Conservation (phyloP, 2,329 filamentous ascomycete genomes). For the Calonectria hongkongensis region DNA sequence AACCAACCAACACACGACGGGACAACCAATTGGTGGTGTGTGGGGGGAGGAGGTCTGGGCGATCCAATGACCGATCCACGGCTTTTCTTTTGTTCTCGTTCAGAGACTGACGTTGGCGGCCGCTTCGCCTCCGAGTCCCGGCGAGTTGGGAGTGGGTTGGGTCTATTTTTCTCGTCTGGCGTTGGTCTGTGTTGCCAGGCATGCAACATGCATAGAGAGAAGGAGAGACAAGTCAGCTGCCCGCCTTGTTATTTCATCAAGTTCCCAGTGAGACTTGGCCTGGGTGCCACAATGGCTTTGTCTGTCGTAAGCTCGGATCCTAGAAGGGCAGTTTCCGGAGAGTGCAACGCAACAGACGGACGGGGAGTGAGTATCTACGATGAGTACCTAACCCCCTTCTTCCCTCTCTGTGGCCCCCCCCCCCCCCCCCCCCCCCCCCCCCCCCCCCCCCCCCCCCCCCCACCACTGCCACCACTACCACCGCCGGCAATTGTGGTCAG, state of each 20-base stretch:
- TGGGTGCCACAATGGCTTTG: neutral
- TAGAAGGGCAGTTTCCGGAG: constrained; percentile 6
- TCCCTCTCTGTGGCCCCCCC: too few species aligned
- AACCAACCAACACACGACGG: neutral
- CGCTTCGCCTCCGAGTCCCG: neutral
- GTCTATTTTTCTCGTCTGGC: constrained; percentile 20
- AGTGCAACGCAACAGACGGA: neutral
- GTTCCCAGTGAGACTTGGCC: neutral
- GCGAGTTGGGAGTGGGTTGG: constrained; percentile 10
- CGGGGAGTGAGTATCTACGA: neutral
- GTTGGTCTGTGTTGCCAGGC: constrained; percentile 1
- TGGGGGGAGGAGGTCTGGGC: neutral
- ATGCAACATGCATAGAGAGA: neutral
- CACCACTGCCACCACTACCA: too few species aligned
- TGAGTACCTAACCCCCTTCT: too few species aligned
- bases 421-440: too few species aligned
- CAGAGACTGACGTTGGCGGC: constrained; percentile 4
- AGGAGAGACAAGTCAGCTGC: neutral
- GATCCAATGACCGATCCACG: neutral
- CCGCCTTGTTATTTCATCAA: neutral
- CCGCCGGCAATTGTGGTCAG: too few species aligned
- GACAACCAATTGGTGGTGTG: neutral
- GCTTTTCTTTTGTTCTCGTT: constrained; percentile 5
- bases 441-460: too few species aligned
- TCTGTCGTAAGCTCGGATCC: neutral